These are phyloP conservation scores for Corymbia citriodora DNA, from an alignment of 441 rosid genomes.

Conservation along the genomic window DNA sequence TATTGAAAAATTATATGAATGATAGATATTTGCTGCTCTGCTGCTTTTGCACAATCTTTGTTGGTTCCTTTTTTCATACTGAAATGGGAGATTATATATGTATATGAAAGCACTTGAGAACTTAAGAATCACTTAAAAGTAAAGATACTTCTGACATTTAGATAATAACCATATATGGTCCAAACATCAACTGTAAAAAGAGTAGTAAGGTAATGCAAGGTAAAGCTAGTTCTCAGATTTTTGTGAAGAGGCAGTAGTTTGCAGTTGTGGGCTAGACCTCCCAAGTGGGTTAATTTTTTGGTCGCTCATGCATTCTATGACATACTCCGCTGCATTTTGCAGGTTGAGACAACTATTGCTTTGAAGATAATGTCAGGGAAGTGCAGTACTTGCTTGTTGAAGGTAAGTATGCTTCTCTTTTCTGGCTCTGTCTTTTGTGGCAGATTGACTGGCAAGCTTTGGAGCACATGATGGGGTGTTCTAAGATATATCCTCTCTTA, in stretches of 20 bases:
- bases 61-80: neutral
- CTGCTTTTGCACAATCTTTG: neutral
- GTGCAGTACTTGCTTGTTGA: conserved; percentile 42
- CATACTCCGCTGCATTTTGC: conserved; percentile 9
- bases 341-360: conserved; percentile 65
- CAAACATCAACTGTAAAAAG: neutral
- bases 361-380: conserved; percentile 54
- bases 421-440: neutral
- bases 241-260: neutral
- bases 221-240: neutral
- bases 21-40: neutral
- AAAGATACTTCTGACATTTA: neutral
- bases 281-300: neutral
- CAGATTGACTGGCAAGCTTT: conserved; percentile 1
- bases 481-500: neutral
- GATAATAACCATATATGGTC: neutral
- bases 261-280: neutral
- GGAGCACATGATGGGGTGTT: neutral
- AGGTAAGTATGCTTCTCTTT: conserved; percentile 30
- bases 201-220: neutral
- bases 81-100: neutral
- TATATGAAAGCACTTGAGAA: neutral
- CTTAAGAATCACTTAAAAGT: neutral
- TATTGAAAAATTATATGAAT: neutral
- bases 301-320: neutral